Evolutionary conservation across 768 basidiomycete genomes (phyloP).

Genomic region (Boletus vermiculosoides): DNA sequence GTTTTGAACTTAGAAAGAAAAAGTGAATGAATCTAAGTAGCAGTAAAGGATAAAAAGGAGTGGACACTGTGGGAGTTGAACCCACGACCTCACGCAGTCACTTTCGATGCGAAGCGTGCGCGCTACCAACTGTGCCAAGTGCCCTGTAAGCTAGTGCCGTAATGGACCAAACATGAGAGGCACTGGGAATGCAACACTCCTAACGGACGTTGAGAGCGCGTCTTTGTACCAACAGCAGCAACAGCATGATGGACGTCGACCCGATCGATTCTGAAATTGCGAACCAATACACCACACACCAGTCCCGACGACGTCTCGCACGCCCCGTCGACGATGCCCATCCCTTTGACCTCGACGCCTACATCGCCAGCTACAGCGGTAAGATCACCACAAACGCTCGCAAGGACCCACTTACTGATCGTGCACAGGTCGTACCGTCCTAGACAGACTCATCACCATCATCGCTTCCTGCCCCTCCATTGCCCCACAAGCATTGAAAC

Average conservation of each 20-base stretch:
- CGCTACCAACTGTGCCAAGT: slow-evolving; percentile 37
- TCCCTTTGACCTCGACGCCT: slow-evolving; percentile 84
- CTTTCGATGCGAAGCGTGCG: slow-evolving; percentile 31
- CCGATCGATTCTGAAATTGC: slow-evolving; percentile 26
- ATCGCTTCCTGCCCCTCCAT: slow-evolving; percentile 62
- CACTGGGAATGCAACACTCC: neutral
- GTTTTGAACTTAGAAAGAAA: no score
- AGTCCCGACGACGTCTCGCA: slow-evolving; percentile 23
- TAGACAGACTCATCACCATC: slow-evolving; percentile 72
- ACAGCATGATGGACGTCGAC: slow-evolving; percentile 31
- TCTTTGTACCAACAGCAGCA: neutral
- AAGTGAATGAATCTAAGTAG: no score
- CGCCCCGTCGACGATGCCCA: slow-evolving; percentile 71
- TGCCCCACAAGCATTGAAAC: slow-evolving; percentile 68
- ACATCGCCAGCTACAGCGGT: slow-evolving; percentile 79
- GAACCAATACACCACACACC: slow-evolving; percentile 10
- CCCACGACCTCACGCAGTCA: slow-evolving; percentile 35
- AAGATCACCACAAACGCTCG: neutral
- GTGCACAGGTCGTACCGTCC: slow-evolving; percentile 64
- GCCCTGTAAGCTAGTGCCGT: slow-evolving; percentile 1
- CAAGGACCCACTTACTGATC: neutral
- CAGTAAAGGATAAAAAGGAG: neutral
- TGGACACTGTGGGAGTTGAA: slow-evolving; percentile 36
- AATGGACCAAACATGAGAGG: no score
- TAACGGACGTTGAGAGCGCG: neutral